These are phyloP conservation scores for Lactifluus pinguis DNA, from an alignment of 768 basidiomycete species.

Conservation along the genomic window DNA sequence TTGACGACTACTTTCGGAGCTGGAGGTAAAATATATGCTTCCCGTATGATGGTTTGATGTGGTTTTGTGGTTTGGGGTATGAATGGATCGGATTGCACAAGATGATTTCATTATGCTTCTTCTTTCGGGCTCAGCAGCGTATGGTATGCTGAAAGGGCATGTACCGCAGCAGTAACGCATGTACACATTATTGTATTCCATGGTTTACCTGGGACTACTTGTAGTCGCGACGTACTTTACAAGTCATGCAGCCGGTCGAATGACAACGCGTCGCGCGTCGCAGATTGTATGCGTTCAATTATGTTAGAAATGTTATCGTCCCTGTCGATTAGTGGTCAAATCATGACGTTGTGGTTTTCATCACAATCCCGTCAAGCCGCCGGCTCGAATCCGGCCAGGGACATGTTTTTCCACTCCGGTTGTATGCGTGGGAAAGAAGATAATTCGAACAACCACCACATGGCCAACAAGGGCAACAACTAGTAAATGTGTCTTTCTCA, in stretches of 20 bases:
- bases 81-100: background rate
- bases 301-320: background rate
- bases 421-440: background rate
- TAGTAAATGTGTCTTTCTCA: background rate
- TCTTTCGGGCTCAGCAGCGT: background rate
- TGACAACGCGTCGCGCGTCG: too few relatives aligned
- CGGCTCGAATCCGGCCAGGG: conserved; percentile 17
- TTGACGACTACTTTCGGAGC: conserved; percentile 4
- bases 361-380: conserved; percentile 14
- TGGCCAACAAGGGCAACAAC: background rate
- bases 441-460: too few relatives aligned
- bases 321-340: conserved; percentile 19
- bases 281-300: background rate
- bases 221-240: too few relatives aligned
- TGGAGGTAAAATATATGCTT: background rate
- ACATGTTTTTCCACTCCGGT: background rate
- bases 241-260: too few relatives aligned
- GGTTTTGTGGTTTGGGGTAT: background rate
- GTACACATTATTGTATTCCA: background rate
- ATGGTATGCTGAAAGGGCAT: background rate
- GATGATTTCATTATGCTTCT: background rate
- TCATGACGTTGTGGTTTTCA: conserved; percentile 14
- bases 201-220: too few relatives aligned
- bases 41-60: background rate
- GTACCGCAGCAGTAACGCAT: background rate